Evolutionary conservation across 2,329 filamentous ascomycete genomes (phyloP).

Genomic region (Hypoxylon sp.): DNA sequence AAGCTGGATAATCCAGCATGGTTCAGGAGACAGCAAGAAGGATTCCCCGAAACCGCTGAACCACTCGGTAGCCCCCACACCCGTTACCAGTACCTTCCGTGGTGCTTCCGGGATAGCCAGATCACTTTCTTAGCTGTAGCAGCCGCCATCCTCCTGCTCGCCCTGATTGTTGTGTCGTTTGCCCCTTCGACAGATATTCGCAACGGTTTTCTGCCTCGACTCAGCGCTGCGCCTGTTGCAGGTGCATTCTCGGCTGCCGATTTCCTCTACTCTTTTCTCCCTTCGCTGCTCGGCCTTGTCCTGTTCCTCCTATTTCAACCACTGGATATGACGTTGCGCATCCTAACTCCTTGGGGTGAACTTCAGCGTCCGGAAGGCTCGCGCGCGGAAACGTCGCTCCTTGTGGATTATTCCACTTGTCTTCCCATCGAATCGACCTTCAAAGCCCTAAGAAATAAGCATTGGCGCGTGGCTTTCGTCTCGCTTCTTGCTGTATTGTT

Average conservation of each 20-base stretch:
- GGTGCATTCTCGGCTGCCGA: conserved; percentile 86
- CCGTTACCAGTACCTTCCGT: conserved; percentile 80
- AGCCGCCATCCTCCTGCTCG: conserved; percentile 73
- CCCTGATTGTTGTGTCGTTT: conserved; percentile 84
- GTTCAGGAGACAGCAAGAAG: conserved; percentile 53
- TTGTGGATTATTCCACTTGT: conserved; percentile 79
- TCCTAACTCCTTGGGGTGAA: conserved; percentile 78
- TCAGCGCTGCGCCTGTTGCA: conserved; percentile 72
- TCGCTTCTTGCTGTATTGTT: conserved; percentile 73
- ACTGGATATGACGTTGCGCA: conserved; percentile 75
- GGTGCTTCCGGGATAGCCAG: conserved; percentile 78
- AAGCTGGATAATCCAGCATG: conserved; percentile 47
- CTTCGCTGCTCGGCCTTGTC: conserved; percentile 76
- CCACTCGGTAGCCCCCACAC: conserved; percentile 66
- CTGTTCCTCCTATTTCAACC: conserved; percentile 77
- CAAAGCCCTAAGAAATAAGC: conserved; percentile 71
- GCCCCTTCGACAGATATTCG: conserved; percentile 76
- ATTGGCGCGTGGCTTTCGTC: conserved; percentile 75
- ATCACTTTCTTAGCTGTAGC: conserved; percentile 77
- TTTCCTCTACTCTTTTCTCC: conserved; percentile 87
- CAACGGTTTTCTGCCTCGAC: conserved; percentile 78
- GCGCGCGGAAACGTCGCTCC: conserved; percentile 73
- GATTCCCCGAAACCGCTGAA: conserved; percentile 60
- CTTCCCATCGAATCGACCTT: conserved; percentile 73
- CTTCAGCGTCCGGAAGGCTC: conserved; percentile 71